phyloP scores from a whole-genome alignment of 768 basidiomycete genomes.

The Steccherinum ochraceum region DNA sequence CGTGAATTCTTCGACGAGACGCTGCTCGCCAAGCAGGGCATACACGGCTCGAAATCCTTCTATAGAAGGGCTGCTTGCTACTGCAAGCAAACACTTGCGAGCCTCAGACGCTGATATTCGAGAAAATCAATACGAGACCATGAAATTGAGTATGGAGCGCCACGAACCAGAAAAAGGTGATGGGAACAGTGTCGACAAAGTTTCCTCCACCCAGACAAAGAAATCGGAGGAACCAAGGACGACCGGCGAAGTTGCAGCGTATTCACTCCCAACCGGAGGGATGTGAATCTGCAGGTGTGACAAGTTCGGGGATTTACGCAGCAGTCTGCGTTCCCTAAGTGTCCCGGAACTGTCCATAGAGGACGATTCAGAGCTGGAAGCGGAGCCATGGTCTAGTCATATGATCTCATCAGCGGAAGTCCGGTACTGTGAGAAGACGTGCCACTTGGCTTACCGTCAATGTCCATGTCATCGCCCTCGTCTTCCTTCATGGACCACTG shows the following conservation, averaged over 20 bases:
- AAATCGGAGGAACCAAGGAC: background rate
- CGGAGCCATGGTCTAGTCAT: background rate
- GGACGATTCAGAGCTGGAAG: background rate
- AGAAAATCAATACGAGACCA: no score
- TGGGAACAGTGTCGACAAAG: no score
- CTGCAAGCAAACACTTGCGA: background rate
- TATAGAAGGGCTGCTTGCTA: background rate
- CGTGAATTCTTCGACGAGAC: background rate
- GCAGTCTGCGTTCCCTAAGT: background rate
- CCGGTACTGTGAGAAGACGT: no score
- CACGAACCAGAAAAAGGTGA: no score
- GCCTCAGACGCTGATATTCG: no score
- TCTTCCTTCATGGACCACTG: background rate
- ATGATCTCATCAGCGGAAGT: no score
- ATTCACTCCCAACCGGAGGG: background rate
- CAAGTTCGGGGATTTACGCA: background rate
- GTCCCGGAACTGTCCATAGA: background rate
- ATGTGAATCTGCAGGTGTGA: background rate
- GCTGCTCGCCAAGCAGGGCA: background rate
- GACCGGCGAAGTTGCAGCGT: background rate
- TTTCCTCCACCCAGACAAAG: background rate
- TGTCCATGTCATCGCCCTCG: background rate
- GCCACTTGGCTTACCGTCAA: background rate
- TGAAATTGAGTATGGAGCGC: no score
- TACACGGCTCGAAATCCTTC: background rate